phyloP scores from a whole-genome alignment of 768 basidiomycete genomes.

The Tulasnella sp. region DNA sequence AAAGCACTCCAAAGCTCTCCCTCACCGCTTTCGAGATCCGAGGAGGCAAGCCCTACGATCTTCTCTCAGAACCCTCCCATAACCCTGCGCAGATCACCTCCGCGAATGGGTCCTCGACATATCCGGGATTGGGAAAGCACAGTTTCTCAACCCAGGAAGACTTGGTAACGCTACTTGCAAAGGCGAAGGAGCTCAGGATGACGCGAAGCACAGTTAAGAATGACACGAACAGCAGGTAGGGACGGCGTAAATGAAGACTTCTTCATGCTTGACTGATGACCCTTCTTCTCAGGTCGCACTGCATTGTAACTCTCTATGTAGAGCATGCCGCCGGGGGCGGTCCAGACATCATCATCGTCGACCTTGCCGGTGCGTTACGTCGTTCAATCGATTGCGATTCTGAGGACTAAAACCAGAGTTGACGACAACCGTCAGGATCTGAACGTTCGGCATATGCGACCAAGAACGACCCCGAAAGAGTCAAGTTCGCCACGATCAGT shows the following conservation, averaged over 20 bases:
- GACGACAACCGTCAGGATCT: not conserved
- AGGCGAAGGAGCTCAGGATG: not conserved
- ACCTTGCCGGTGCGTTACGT: not conserved
- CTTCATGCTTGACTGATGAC: not conserved
- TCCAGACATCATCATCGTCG: not conserved
- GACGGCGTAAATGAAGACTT: not conserved
- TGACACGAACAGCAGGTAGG: not conserved
- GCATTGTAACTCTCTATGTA: not conserved
- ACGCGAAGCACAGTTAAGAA: conserved; percentile 1
- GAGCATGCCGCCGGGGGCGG: not conserved
- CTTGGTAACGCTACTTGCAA: not conserved
- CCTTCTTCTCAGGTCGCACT: not conserved
- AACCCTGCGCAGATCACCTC: not conserved
- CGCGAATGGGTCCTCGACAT: not conserved
- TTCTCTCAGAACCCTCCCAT: not conserved
- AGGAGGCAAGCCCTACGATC: not conserved
- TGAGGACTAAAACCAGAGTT: not conserved
- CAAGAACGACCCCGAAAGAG: conserved; percentile 1
- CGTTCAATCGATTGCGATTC: too few relatives aligned
- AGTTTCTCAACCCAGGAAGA: not conserved
- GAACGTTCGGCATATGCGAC: not conserved
- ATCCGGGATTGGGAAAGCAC: not conserved
- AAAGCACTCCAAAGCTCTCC: not conserved
- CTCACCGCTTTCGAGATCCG: not conserved
- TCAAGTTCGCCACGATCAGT: conserved; percentile 31